Percentiles rank a stretch among this genome's conserved stretches.
Evolutionary conservation across 2,329 filamentous ascomycete genomes (phyloP).

Genomic region (Pseudogymnoascus sp.): DNA sequence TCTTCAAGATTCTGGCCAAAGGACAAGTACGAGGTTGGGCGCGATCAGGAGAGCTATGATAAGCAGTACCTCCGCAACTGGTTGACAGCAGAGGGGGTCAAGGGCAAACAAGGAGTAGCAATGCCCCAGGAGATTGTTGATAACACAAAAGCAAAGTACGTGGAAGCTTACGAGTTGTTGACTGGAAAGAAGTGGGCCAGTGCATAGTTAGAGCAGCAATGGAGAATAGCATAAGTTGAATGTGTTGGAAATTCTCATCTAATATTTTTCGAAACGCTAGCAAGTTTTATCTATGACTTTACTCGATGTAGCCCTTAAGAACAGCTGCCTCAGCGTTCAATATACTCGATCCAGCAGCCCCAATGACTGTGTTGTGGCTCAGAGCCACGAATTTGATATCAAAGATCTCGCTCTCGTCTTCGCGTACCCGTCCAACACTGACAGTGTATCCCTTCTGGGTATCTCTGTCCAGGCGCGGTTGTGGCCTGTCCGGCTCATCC

Average conservation of each 20-base stretch:
- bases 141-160: conserved; percentile 65
- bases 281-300: not conserved
- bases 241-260: not conserved
- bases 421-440: conserved; percentile 75
- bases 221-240: not conserved
- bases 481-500: conserved; percentile 82
- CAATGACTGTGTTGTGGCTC: conserved; percentile 88
- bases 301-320: conserved; percentile 67
- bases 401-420: conserved; percentile 82
- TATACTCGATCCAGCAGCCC: conserved; percentile 92
- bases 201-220: conserved; percentile 12
- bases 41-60: conserved; percentile 75
- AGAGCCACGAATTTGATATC: conserved; percentile 92
- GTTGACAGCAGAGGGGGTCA: conserved; percentile 63
- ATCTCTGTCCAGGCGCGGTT: conserved; percentile 83
- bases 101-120: conserved; percentile 63
- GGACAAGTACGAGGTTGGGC: conserved; percentile 62
- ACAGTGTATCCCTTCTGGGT: conserved; percentile 81
- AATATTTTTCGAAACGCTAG: not conserved
- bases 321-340: conserved; percentile 89
- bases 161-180: conserved; percentile 64
- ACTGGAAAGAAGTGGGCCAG: conserved; percentile 46
- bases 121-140: conserved; percentile 65
- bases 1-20: conserved; percentile 81
- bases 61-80: conserved; percentile 83